Evolutionary conservation across 805 yeast genomes (phyloP).

Genomic region (Groenewaldozyma tartarivorans): DNA sequence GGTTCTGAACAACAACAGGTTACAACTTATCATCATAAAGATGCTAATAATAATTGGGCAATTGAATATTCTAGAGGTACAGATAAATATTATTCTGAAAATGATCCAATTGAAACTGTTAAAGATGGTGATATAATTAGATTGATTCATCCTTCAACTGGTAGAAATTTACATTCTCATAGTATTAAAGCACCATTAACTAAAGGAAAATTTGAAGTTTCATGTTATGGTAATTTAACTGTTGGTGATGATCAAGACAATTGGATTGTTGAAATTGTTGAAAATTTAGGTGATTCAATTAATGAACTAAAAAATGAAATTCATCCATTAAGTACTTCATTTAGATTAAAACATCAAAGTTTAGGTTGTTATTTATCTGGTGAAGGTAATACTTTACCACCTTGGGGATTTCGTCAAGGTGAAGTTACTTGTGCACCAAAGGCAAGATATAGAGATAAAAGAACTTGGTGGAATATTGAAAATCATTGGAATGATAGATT

Average conservation of each 20-base stretch:
- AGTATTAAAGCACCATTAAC: slow-evolving; percentile 65
- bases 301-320: slow-evolving; percentile 16
- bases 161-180: slow-evolving; percentile 78
- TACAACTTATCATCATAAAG: slow-evolving; percentile 53
- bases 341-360: slow-evolving; percentile 60
- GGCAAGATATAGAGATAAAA: slow-evolving; percentile 45
- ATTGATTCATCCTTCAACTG: slow-evolving; percentile 59
- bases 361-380: slow-evolving; percentile 81
- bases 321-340: slow-evolving; percentile 67
- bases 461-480: slow-evolving; percentile 78
- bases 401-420: slow-evolving; percentile 98
- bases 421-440: slow-evolving; percentile 68
- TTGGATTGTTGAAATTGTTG: slow-evolving; percentile 80
- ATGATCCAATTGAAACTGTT: slow-evolving; percentile 29
- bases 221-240: slow-evolving; percentile 70
- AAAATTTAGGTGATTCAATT: slow-evolving; percentile 20
- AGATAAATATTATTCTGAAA: slow-evolving; percentile 22
- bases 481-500: slow-evolving; percentile 48
- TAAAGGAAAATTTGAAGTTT: slow-evolving; percentile 63
- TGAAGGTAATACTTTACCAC: slow-evolving; percentile 72
- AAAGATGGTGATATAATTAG: slow-evolving; percentile 61
- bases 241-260: slow-evolving; percentile 77
- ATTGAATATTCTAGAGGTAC: slow-evolving; percentile 27
- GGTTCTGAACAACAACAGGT: slow-evolving; percentile 92
- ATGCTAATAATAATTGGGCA: slow-evolving; percentile 74